Conservation (phyloP, 768 basidiomycete species). For the Russula brevipes region DNA sequence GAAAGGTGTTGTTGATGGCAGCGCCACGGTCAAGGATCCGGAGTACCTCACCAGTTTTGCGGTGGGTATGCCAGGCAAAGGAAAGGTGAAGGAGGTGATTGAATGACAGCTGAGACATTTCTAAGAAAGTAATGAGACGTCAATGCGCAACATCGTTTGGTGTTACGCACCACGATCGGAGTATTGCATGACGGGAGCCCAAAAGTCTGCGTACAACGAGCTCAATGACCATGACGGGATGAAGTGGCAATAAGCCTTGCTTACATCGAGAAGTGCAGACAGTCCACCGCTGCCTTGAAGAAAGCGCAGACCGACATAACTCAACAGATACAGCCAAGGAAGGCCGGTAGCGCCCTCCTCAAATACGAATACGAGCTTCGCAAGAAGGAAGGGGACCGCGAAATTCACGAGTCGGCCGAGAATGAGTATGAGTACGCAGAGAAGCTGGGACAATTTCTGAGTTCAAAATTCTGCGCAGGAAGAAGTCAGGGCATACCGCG, state of each 20-base stretch:
- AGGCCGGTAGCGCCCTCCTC: constrained; percentile 44
- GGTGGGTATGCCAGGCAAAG: constrained; percentile 73
- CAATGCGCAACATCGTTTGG: not conserved
- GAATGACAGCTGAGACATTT: constrained; percentile 83
- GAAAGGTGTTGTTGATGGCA: constrained; percentile 78
- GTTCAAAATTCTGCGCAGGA: constrained; percentile 6
- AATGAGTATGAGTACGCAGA: constrained; percentile 67
- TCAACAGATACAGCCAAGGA: constrained; percentile 64
- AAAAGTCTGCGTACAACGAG: constrained; percentile 47
- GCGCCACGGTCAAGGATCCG: constrained; percentile 79
- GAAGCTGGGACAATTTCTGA: constrained; percentile 35
- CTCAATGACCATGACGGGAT: not conserved
- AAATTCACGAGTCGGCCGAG: constrained; percentile 74
- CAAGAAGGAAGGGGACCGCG: constrained; percentile 64
- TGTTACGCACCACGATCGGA: constrained; percentile 57
- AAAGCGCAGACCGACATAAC: constrained; percentile 66
- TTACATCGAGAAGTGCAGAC: constrained; percentile 49
- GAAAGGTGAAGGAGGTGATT: constrained; percentile 85
- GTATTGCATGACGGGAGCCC: constrained; percentile 87
- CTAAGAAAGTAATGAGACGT: constrained; percentile 33
- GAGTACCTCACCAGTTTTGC: constrained; percentile 82
- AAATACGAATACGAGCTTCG: constrained; percentile 53
- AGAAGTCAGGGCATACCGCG: constrained; percentile 43
- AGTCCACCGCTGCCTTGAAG: constrained; percentile 75
- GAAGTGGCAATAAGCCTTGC: constrained; percentile 8